phyloP scores from a whole-genome alignment of 2,329 filamentous ascomycete species.

The Calonectria pteridis region DNA sequence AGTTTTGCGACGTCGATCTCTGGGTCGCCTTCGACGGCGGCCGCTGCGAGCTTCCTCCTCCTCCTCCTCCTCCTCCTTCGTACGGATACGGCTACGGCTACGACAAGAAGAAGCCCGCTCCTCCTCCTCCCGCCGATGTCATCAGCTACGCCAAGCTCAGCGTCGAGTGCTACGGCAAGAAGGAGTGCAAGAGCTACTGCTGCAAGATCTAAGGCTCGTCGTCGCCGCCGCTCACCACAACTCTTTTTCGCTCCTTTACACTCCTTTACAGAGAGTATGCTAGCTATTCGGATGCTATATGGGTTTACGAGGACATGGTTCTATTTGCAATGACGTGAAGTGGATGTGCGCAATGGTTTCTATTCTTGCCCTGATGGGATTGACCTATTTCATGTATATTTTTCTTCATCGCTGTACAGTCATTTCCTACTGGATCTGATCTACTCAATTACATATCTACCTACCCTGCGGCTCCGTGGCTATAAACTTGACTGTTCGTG shows the following conservation, averaged over 20 bases:
- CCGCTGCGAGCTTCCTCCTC: slow-evolving; percentile 35
- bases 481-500: not conserved
- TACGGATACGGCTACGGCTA: not conserved
- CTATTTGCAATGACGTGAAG: not conserved
- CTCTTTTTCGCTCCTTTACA: not conserved
- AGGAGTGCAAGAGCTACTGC: slow-evolving; percentile 23
- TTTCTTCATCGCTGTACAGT: not conserved
- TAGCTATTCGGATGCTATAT: too few species aligned
- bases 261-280: not conserved
- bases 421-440: not conserved
- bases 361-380: not conserved
- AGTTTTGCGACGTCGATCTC: slow-evolving; percentile 28
- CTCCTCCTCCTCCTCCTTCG: too few species aligned
- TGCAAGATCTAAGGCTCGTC: slow-evolving; percentile 15
- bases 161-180: slow-evolving; percentile 22
- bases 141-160: slow-evolving; percentile 18
- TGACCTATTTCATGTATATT: not conserved
- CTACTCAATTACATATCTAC: not conserved
- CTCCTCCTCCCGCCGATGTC: not conserved
- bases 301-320: not conserved
- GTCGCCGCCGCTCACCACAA: too few species aligned
- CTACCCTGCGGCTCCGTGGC: not conserved
- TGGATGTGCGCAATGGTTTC: not conserved
- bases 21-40: slow-evolving; percentile 35
- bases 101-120: not conserved